Evolutionary conservation across 2,329 filamentous ascomycete species (phyloP), one percentile per base, ranked within the genome.

Genomic region (Talaromyces marneffei): DNA sequence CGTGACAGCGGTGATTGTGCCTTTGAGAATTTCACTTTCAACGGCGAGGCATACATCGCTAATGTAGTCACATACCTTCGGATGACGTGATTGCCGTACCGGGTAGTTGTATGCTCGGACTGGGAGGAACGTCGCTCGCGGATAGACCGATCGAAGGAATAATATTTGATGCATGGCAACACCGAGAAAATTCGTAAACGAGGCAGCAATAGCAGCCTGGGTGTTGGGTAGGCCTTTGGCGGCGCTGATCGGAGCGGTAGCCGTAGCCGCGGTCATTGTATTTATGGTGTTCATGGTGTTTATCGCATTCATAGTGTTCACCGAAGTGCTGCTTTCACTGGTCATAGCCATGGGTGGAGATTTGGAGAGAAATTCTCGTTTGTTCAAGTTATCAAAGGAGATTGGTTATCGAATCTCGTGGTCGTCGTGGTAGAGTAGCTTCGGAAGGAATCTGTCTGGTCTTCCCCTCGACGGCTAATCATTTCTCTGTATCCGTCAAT

Each of bases 131-230:
- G 91, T 90, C 29, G 84, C 77, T 54, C 78, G 75, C 0, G 92
- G 91, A 75, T 97, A 97, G 70, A 96, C 85, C 63, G 77, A 76
- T 67, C 92, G 89, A 70, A 94, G 86, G 79, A 87, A 93, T 67
- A 96, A 85, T 68, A 97, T 87, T 62, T 91, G 90, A 80, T 97
- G 92, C 65, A 93, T 85, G 68, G 89, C 85, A 64, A 93, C 86
- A 63, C 87, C 90, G 60, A 96, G 84, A 77, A 96, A 96, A 70
- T 87, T 85, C 64, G 84, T 85, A 76, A 96, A 92, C 57, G 87
- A 84, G 61, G 80, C 77, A 65, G 92, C 82, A 66, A 92, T 84
- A 57, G 79, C 73, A 72, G 82, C 70, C 78, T 85, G 78, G 50
- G 78, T 82, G 62, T 80, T 78, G 59, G 81, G 75, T 53, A 78